Percentiles rank a stretch among this genome's conserved stretches.
These are phyloP conservation scores for Xylaria palmicola DNA, from an alignment of 495 filamentous ascomycete species.

Conservation along the genomic window DNA sequence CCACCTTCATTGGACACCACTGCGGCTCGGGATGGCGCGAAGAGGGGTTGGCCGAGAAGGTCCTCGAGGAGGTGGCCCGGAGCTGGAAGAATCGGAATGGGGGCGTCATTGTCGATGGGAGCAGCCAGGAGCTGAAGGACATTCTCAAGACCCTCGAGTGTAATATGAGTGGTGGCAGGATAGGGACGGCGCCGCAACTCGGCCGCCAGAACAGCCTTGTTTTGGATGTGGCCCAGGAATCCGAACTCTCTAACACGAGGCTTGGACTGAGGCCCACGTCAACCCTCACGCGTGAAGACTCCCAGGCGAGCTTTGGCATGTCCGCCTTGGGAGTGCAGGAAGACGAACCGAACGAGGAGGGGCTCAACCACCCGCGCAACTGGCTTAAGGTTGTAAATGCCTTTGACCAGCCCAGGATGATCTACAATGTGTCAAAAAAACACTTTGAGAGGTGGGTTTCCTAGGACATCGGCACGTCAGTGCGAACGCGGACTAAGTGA, in stretches of 20 bases:
- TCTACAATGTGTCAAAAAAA: conserved; percentile 85
- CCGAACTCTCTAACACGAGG: conserved; percentile 40
- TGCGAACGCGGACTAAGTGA: neutral
- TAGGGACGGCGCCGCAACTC: conserved; percentile 48
- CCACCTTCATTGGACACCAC: conserved; percentile 84
- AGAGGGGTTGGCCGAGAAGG: conserved; percentile 86
- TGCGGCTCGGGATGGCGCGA: conserved; percentile 97
- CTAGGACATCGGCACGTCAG: neutral
- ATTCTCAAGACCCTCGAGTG: conserved; percentile 81
- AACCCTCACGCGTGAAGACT: conserved; percentile 51
- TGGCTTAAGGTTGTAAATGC: conserved; percentile 79
- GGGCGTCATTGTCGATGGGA: conserved; percentile 85
- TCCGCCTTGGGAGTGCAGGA: conserved; percentile 61
- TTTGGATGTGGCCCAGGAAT: conserved; percentile 37
- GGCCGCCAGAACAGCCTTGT: conserved; percentile 61
- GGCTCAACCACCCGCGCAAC: conserved; percentile 60
- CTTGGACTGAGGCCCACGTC: conserved; percentile 43
- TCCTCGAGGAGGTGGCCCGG: conserved; percentile 86
- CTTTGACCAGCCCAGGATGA: conserved; percentile 80
- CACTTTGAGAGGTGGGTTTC: conserved; percentile 72
- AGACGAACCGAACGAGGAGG: conserved; percentile 58
- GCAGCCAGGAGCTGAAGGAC: conserved; percentile 69
- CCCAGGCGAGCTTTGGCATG: conserved; percentile 62
- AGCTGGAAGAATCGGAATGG: conserved; percentile 83
- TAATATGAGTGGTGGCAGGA: conserved; percentile 77